Evolutionary conservation across 208 protist species (phyloP), one percentile per base, ranked within the genome.

Genomic region (Trypanosoma melophagium): DNA sequence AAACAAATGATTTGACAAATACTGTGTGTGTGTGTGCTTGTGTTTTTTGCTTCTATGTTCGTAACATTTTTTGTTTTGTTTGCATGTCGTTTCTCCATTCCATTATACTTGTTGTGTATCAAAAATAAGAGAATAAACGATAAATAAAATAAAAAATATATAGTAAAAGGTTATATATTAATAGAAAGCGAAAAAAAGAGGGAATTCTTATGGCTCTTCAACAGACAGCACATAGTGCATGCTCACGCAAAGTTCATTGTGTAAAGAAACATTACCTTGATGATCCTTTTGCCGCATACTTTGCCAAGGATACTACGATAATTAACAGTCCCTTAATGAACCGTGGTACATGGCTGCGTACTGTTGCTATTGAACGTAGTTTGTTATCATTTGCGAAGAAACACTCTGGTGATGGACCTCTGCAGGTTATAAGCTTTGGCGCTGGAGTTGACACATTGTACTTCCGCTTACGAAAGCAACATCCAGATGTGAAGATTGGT

Each of bases 321-420:
- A 76, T 96, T 35, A 96, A 96, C 74, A 96, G 91, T 60, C 91
- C 91, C 7, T 66, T 96, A 17, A 96, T 96, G 91, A 96, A 96
- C 50, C 83, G 91, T 55, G 91, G 91, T 7, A 94, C 86, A 45
- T 96, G 91, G 91, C 80, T 96, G 52, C 84, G 91, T 24, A 91
- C 89, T 0, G 87, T 69, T 14, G 91, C 89, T 9, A 88, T 96
- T 65, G 88, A 96, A 66, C 81, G 82, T 53, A 86, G 74, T 57
- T 73, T 96, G 17, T 63, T 72, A 13, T 72, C 71, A 3, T 96
- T 96, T 66, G 77, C 80, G 0, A 51, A 71, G 56, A 50, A 31
- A 28, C 55, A 61, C 7, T 59, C 52, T 52, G 80, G 60, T 17
- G 65, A 77, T 22, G 57, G 19, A 21, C 84, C 86, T 19, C 81